phyloP scores from a whole-genome alignment of 306 rosid genomes.

The Macrotyloma uniflorum region DNA sequence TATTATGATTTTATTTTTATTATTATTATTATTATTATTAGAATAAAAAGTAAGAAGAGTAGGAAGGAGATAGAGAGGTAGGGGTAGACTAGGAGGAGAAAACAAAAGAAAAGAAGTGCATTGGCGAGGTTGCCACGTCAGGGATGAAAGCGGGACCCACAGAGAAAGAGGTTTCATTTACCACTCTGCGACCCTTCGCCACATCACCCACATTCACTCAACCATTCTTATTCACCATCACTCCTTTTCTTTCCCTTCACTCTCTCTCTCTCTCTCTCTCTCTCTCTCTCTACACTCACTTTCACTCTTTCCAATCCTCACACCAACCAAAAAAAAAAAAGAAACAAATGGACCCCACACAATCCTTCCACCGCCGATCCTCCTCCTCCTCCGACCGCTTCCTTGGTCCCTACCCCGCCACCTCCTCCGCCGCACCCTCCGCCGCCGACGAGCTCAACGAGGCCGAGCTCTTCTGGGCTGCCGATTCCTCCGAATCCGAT shows the following conservation, averaged over 20 bases:
- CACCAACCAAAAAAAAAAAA: background rate
- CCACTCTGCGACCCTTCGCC: constrained; percentile 53
- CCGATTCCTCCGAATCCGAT: constrained; percentile 48
- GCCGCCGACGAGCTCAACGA: constrained; percentile 65
- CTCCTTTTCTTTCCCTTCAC: background rate
- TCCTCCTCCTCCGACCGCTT: constrained; percentile 61
- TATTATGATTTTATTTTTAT: no score
- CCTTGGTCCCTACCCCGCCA: constrained; percentile 49
- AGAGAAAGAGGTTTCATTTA: background rate
- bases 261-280: background rate
- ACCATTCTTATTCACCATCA: background rate
- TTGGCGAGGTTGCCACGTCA: background rate
- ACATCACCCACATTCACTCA: constrained; percentile 34
- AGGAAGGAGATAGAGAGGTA: no score
- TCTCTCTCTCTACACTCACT: background rate
- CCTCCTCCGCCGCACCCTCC: constrained; percentile 7
- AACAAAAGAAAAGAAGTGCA: background rate
- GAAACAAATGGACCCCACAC: constrained; percentile 57
- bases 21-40: no score
- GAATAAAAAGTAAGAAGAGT: no score
- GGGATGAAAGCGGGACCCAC: background rate
- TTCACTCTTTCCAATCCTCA: background rate
- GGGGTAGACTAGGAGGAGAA: background rate
- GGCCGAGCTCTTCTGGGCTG: constrained; percentile 76
- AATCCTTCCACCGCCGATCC: constrained; percentile 56